A percentile compares a stretch with the other conserved stretches of the same genome.
Evolutionary conservation across 169 alveolate species (phyloP).

Genomic region (Plasmodium fragile): DNA sequence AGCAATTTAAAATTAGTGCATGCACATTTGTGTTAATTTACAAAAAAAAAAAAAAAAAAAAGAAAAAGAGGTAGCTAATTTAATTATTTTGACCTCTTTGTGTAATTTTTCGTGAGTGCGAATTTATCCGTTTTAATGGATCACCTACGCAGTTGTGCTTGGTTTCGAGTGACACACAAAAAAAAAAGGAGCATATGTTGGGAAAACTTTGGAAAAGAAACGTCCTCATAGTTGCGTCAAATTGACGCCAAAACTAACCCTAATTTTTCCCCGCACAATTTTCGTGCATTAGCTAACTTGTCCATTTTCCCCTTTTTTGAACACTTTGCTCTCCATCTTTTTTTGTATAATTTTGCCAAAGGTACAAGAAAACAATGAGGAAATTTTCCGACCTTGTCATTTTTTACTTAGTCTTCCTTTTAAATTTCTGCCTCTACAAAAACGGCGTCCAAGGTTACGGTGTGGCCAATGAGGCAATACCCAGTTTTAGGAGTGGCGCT

Average conservation of each 20-base stretch:
- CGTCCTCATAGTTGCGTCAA: background rate
- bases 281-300: background rate
- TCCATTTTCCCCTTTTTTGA: background rate
- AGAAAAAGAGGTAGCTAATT: background rate
- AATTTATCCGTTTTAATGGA: background rate
- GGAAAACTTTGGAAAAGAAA: background rate
- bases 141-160: background rate
- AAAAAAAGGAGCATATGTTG: background rate
- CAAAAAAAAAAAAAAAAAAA: too few species aligned
- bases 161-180: background rate
- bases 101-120: background rate
- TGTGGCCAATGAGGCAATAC: background rate
- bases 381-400: background rate
- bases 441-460: background rate
- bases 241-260: background rate
- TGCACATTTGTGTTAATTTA: background rate
- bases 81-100: background rate
- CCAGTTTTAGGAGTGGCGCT: constrained; percentile 11
- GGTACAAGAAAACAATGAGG: background rate
- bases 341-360: background rate
- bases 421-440: constrained; percentile 12
- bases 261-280: background rate
- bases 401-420: background rate
- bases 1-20: background rate
- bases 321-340: background rate